Conservation (phyloP, 345 rosid genomes). For the Syzygium oleosum region DNA sequence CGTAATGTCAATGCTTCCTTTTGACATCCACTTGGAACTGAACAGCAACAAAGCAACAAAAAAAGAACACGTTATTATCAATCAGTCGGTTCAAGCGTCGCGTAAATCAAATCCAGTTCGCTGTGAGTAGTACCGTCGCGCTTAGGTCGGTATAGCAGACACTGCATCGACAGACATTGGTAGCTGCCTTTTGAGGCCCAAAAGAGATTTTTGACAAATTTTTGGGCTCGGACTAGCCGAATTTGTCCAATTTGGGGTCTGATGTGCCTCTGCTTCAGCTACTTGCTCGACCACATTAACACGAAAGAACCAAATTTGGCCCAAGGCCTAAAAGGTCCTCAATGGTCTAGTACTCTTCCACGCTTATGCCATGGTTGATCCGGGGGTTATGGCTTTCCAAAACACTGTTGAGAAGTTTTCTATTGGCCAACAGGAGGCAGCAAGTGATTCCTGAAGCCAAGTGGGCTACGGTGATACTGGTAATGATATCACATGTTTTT, state of each 20-base stretch:
- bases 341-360: neutral
- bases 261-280: neutral
- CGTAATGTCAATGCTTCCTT: neutral
- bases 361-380: neutral
- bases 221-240: neutral
- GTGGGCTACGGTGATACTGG: neutral
- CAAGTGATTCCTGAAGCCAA: neutral
- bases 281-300: neutral
- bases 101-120: neutral
- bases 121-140: neutral
- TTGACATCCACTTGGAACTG: neutral
- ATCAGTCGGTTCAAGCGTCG: neutral
- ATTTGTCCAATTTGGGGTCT: neutral
- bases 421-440: neutral
- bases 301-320: neutral
- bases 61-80: neutral
- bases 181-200: neutral
- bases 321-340: neutral
- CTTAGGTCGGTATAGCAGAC: neutral
- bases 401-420: neutral
- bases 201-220: neutral
- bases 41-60: neutral
- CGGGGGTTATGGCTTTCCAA: neutral
- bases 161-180: neutral
- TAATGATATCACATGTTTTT: neutral